Percentiles rank a stretch among this genome's conserved stretches.
These are phyloP conservation scores for Calophaca sinica DNA, from an alignment of 306 rosid genomes.

Conservation along the genomic window DNA sequence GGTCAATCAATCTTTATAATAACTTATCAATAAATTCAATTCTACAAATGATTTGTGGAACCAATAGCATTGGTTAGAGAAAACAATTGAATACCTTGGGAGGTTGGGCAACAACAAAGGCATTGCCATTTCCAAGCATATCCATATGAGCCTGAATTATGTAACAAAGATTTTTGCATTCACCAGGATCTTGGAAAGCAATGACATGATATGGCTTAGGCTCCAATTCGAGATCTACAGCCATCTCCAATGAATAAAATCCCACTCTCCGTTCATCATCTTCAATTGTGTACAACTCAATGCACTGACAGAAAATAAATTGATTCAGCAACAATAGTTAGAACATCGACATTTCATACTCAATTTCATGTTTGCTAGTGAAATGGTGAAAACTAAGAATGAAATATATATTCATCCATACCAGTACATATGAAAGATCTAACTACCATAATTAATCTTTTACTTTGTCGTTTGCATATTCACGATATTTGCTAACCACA, in stretches of 20 bases:
- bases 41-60: too few species aligned
- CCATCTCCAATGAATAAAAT: slow-evolving; percentile 96
- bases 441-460: slow-evolving; percentile 98
- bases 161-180: slow-evolving; percentile 88
- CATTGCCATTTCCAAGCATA: slow-evolving; percentile 79
- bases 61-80: too few species aligned
- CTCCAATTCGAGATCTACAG: slow-evolving; percentile 87
- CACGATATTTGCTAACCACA: slow-evolving; percentile 90
- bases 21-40: too few species aligned
- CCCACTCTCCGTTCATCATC: slow-evolving; percentile 80
- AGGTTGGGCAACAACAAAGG: slow-evolving; percentile 80
- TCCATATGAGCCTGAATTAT: slow-evolving; percentile 93
- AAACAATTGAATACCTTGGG: slow-evolving; percentile 70
- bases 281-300: slow-evolving; percentile 79
- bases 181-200: slow-evolving; percentile 84
- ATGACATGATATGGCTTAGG: slow-evolving; percentile 91
- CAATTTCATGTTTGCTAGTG: slow-evolving; percentile 16
- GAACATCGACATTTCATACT: slow-evolving; percentile 1
- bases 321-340: slow-evolving; percentile 26
- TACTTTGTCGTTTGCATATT: slow-evolving; percentile 74
- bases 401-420: slow-evolving; percentile 41
- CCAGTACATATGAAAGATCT: slow-evolving; percentile 84
- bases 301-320: slow-evolving; percentile 69
- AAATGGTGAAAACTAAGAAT: slow-evolving; percentile 35
- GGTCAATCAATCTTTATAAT: too few species aligned